Percentiles rank a stretch among this genome's conserved stretches.
These are phyloP conservation scores for Zizania palustris DNA, from an alignment of 202 grass and related monocot genomes.

Conservation along the genomic window DNA sequence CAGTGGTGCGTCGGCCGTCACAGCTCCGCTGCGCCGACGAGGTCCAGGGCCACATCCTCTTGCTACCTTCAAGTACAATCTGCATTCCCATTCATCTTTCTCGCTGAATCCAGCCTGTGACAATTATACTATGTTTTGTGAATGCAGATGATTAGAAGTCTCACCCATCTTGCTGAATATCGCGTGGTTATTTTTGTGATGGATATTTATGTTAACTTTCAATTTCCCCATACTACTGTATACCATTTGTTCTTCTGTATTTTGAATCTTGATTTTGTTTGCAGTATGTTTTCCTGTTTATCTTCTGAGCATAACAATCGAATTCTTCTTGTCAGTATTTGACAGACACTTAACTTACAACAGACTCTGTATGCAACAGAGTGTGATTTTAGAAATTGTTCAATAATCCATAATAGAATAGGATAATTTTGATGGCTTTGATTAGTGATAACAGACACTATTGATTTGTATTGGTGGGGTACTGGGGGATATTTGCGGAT, in stretches of 20 bases:
- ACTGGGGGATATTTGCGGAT: not conserved
- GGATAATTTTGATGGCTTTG: too few species aligned
- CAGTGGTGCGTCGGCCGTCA: too few species aligned
- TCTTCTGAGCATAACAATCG: not conserved
- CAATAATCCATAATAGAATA: too few species aligned
- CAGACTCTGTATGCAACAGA: too few species aligned
- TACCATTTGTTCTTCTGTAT: not conserved
- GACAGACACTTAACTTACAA: not conserved
- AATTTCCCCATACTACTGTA: not conserved
- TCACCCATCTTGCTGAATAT: not conserved
- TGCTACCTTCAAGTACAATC: too few species aligned
- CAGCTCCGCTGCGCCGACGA: too few species aligned
- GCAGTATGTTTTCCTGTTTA: not conserved
- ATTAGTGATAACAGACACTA: not conserved
- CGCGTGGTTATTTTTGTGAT: not conserved
- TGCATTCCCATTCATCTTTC: too few species aligned
- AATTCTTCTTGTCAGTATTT: not conserved
- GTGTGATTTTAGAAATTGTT: too few species aligned
- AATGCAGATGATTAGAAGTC: not conserved
- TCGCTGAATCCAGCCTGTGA: too few species aligned
- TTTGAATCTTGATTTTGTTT: not conserved
- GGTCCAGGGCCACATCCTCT: too few species aligned
- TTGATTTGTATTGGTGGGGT: not conserved
- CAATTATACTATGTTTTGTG: conserved; percentile 7
- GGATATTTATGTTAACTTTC: not conserved